Conservation (phyloP, 768 basidiomycete genomes). For the Coprinellus aureogranulatus region DNA sequence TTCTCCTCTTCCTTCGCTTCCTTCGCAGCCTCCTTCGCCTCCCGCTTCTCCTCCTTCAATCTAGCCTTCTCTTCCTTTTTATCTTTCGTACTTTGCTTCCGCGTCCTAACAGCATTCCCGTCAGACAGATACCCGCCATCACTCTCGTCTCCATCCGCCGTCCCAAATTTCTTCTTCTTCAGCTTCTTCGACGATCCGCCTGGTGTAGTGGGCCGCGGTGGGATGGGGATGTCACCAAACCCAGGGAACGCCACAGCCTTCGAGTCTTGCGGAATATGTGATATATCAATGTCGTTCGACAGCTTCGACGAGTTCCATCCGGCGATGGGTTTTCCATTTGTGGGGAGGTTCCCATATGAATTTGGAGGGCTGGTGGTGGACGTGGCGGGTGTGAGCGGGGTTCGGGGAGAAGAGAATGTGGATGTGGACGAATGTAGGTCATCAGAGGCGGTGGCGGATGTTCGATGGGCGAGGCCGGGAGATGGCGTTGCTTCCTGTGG, state of each 20-base stretch:
- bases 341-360: background rate
- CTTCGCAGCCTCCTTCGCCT: constrained; percentile 2
- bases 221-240: constrained; percentile 11
- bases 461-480: constrained; percentile 31
- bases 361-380: background rate
- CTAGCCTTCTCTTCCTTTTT: constrained; percentile 12
- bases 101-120: background rate
- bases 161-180: constrained; percentile 31
- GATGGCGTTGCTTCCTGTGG: constrained; percentile 23
- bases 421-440: constrained; percentile 21
- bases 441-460: constrained; percentile 31
- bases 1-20: constrained; percentile 19
- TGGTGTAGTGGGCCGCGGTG: constrained; percentile 25
- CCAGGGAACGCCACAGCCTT: constrained; percentile 3
- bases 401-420: constrained; percentile 12
- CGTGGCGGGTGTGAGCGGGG: constrained; percentile 10
- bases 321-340: constrained; percentile 4
- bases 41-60: constrained; percentile 24
- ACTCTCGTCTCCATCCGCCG: constrained; percentile 47
- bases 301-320: background rate
- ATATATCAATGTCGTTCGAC: background rate
- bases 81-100: background rate
- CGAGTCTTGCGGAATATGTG: background rate
- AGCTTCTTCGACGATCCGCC: constrained; percentile 26
- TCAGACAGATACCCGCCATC: constrained; percentile 55